Conservation (phyloP, 805 yeast genomes). For the Hanseniaspora hatyaiensis region DNA sequence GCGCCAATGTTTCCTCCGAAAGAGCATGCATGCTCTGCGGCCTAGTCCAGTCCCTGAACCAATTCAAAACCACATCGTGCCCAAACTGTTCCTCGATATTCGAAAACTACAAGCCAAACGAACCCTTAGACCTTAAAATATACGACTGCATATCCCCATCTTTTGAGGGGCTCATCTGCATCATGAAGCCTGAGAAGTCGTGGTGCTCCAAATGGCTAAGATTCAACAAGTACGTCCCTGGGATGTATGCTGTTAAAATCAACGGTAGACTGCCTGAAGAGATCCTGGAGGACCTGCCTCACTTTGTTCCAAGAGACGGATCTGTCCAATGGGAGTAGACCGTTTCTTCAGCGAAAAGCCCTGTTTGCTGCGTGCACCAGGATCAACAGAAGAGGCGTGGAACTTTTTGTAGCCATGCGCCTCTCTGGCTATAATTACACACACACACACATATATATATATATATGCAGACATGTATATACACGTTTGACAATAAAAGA, state of each 20-base stretch:
- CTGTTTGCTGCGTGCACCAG: too few species aligned
- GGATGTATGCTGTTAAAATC: slow-evolving; percentile 86
- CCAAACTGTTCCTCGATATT: slow-evolving; percentile 91
- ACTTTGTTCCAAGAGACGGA: slow-evolving; percentile 92
- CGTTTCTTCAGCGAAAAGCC: too few species aligned
- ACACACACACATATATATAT: too few species aligned
- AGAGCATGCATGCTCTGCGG: slow-evolving; percentile 98
- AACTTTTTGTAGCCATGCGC: too few species aligned
- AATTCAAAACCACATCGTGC: slow-evolving; percentile 77
- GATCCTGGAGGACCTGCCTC: slow-evolving; percentile 57
- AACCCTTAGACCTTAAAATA: slow-evolving; percentile 59
- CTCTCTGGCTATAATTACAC: too few species aligned
- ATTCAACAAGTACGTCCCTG: slow-evolving; percentile 77
- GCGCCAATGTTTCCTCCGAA: slow-evolving; percentile 33
- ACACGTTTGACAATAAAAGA: neutral
- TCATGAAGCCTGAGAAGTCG: slow-evolving; percentile 70
- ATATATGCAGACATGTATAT: neutral
- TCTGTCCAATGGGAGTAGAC: slow-evolving; percentile 39
- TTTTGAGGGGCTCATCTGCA: slow-evolving; percentile 87
- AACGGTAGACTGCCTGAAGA: slow-evolving; percentile 86
- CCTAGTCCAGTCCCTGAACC: slow-evolving; percentile 66
- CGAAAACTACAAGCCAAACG: slow-evolving; percentile 35
- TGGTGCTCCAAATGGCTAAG: slow-evolving; percentile 98
- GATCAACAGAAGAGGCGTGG: too few species aligned
- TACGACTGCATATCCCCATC: slow-evolving; percentile 93